These are phyloP conservation scores for Alternaria solani DNA, from an alignment of 2,329 filamentous ascomycete species.

Conservation along the genomic window DNA sequence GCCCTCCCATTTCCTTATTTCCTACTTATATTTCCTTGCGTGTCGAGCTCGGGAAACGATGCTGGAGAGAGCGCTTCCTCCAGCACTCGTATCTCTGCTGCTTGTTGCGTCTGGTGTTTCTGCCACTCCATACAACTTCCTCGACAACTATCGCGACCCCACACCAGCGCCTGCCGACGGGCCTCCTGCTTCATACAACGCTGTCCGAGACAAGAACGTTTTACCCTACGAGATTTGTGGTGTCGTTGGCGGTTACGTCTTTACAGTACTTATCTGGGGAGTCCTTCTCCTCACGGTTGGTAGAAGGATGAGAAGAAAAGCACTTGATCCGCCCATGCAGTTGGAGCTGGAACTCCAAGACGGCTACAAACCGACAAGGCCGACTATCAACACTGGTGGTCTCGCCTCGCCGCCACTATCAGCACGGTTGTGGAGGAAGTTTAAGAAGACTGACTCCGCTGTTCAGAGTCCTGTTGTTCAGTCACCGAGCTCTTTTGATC, in stretches of 20 bases:
- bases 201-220: conserved; percentile 56
- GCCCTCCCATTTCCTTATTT: conserved; percentile 14
- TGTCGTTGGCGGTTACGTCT: conserved; percentile 82
- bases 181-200: conserved; percentile 40
- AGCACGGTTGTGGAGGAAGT: conserved; percentile 44
- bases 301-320: conserved; percentile 53
- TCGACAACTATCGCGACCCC: conserved; percentile 37
- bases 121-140: conserved; percentile 37
- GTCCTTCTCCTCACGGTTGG: conserved; percentile 61
- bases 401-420: conserved; percentile 36
- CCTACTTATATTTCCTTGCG: conserved; percentile 11
- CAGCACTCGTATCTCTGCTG: conserved; percentile 37
- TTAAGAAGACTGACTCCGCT: conserved; percentile 44
- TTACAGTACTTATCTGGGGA: conserved; percentile 78
- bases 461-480: conserved; percentile 55
- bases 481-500: conserved; percentile 77
- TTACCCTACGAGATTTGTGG: conserved; percentile 84
- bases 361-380: conserved; percentile 31
- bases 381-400: conserved; percentile 37
- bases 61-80: conserved; percentile 37
- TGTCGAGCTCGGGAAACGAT: conserved; percentile 28
- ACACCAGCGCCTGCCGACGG: conserved; percentile 41
- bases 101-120: conserved; percentile 33
- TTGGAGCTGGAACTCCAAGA: conserved; percentile 67
- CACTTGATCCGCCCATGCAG: conserved; percentile 60